Evolutionary conservation across 1,284 basidiomycete genomes (phyloP), one percentile per base, ranked within the genome.

Genomic region (Exobasidium cylindrosporum): DNA sequence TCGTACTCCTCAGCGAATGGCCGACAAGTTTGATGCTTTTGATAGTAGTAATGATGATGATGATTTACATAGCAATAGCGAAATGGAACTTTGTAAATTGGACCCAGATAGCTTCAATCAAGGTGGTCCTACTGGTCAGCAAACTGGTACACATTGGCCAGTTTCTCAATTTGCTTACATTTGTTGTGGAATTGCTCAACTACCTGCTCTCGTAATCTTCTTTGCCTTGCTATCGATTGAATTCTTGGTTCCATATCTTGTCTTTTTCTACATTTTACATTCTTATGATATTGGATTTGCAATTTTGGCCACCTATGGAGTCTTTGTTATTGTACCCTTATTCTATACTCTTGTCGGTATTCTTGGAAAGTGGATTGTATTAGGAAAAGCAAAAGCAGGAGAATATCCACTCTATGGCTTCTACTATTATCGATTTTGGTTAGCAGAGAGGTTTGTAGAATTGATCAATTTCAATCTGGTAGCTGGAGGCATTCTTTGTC

Each of bases 381-480:
- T 61, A 5, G 60, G 60, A 24, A 44, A 30, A 4, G 53, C 55
- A 24, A 43, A 45, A 24, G 40, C 43, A 30, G 60, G 60, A 24
- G 57, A 59, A 13, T 46, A 61, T 30, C 55, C 32, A 4, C 40
- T 61, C 6, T 61, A 46, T 26, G 60, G 60, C 10, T n/a, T 45
- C 7, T 59, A 57, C 24, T 61, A 61, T 31, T 57, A 30, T 29
- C 54, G 60, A 10, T 61, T 52, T 52, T 61, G 60, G 60, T 43
- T 59, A 4, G 60, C 43, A 17, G 35, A 44, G 2, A 52, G 53
- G 14, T 57, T 61, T 10, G 21, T 31, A 14, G 55, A 30, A 17
- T 23, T 57, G 54, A 31, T 46, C 5, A 32, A 47, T 43, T 23
- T 30, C 3, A 35, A 54, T 21, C 24, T 21, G 17, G 14, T 58